Evolutionary conservation across 495 filamentous ascomycete genomes (phyloP).

Genomic region (Cudoniella acicularis): DNA sequence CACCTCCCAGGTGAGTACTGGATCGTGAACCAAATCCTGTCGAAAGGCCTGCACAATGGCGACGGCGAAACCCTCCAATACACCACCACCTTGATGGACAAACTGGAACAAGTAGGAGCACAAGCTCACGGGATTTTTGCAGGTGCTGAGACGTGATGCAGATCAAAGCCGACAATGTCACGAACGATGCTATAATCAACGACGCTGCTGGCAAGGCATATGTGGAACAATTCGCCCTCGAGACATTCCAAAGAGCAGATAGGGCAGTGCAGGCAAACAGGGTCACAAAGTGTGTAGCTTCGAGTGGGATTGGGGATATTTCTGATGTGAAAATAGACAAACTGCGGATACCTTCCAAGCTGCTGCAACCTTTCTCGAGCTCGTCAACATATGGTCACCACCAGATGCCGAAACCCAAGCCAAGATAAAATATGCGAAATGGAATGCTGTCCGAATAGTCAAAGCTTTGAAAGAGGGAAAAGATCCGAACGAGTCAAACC

Average conservation of each 20-base stretch:
- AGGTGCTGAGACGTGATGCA: slow-evolving; percentile 26
- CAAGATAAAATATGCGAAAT: slow-evolving; percentile 95
- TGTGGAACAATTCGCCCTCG: slow-evolving; percentile 87
- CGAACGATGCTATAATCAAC: slow-evolving; percentile 72
- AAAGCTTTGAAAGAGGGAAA: slow-evolving; percentile 89
- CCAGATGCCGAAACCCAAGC: slow-evolving; percentile 72
- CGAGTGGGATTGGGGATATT: not conserved
- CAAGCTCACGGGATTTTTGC: not conserved
- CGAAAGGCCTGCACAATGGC: slow-evolving; percentile 67
- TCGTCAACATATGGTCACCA: slow-evolving; percentile 77
- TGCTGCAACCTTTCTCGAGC: slow-evolving; percentile 85
- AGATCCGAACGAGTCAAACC: slow-evolving; percentile 90
- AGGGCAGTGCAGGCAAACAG: slow-evolving; percentile 76
- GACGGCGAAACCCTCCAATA: slow-evolving; percentile 74
- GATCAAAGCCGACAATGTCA: slow-evolving; percentile 58
- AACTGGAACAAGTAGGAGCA: slow-evolving; percentile 70
- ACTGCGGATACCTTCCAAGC: slow-evolving; percentile 92
- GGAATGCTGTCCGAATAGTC: slow-evolving; percentile 84
- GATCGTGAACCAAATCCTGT: slow-evolving; percentile 88
- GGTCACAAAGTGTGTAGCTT: slow-evolving; percentile 65
- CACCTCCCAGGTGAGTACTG: slow-evolving; percentile 74
- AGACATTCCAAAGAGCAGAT: slow-evolving; percentile 82
- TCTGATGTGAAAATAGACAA: slow-evolving; percentile 52
- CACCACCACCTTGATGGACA: slow-evolving; percentile 83
- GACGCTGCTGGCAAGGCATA: slow-evolving; percentile 84